phyloP scores from a whole-genome alignment of 225 moss, liverwort and hornwort species.

The Pleurozium schreberi region DNA sequence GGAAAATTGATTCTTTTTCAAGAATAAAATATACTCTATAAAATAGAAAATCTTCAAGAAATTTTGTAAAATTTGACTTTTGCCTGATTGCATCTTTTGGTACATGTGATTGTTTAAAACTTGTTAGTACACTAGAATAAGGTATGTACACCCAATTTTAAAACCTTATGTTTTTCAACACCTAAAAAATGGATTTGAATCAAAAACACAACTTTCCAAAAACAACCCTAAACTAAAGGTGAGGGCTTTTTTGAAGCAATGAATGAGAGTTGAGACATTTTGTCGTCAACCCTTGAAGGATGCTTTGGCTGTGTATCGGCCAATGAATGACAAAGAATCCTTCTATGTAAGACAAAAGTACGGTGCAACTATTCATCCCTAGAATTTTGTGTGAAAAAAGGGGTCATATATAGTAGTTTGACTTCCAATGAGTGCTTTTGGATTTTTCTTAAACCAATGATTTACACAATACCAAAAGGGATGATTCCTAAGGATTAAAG shows the following conservation, averaged over 20 bases:
- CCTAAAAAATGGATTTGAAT: neutral
- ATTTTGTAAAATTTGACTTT: neutral
- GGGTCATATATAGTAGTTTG: too few species aligned
- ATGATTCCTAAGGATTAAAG: too few species aligned
- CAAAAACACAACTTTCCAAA: neutral
- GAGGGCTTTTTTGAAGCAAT: neutral
- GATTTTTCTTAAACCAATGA: too few species aligned
- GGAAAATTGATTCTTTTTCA: fast-evolving
- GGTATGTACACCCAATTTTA: neutral
- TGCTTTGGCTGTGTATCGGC: too few species aligned
- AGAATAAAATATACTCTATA: neutral
- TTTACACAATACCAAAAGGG: too few species aligned
- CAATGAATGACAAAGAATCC: too few species aligned
- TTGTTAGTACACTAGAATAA: neutral
- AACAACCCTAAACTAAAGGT: too few species aligned
- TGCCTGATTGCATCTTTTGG: neutral
- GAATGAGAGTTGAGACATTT: neutral
- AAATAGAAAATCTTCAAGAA: neutral
- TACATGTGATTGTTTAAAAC: too few species aligned
- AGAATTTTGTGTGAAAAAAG: too few species aligned
- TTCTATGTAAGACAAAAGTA: too few species aligned
- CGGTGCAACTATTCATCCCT: too few species aligned
- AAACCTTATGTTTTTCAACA: neutral
- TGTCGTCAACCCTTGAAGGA: neutral
- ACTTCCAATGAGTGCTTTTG: too few species aligned